Percentiles rank a stretch among this genome's conserved stretches.
These are phyloP conservation scores for Takashimella koratensis DNA, from an alignment of 1,284 basidiomycete species.

Conservation along the genomic window DNA sequence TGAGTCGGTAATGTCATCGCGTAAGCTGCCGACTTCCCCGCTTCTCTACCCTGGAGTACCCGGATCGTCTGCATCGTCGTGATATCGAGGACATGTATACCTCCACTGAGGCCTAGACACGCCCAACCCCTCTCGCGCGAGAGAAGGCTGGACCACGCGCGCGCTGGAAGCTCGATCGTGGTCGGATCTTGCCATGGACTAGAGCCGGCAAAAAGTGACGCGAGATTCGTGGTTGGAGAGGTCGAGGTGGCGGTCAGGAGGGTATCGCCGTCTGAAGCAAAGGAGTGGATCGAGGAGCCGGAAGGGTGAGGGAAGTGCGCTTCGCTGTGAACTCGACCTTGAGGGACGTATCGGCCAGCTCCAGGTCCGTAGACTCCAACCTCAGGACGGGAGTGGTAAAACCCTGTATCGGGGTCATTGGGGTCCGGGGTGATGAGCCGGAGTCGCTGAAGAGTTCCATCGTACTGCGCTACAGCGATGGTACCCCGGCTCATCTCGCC, in stretches of 20 bases:
- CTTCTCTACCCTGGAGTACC: background rate
- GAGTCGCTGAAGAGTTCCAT: conserved; percentile 37
- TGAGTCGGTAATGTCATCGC: conserved; percentile 18
- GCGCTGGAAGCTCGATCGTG: conserved; percentile 16
- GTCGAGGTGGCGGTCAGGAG: conserved; percentile 32
- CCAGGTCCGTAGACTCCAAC: no score
- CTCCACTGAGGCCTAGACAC: conserved; percentile 10
- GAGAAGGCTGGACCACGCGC: conserved; percentile 40
- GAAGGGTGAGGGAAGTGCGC: conserved; percentile 17
- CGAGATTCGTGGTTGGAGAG: conserved; percentile 10
- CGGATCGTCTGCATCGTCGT: background rate
- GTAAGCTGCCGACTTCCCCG: conserved; percentile 31
- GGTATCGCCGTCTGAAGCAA: conserved; percentile 7
- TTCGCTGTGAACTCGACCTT: background rate
- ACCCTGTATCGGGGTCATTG: no score
- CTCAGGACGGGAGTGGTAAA: no score
- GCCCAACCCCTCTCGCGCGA: background rate
- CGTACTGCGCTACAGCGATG: conserved; percentile 33
- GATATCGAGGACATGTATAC: conserved; percentile 1
- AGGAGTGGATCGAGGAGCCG: conserved; percentile 9
- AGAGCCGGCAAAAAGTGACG: conserved; percentile 24
- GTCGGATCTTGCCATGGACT: conserved; percentile 36
- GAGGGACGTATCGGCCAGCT: background rate
- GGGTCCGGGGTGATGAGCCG: conserved; percentile 10
- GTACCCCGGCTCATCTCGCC: conserved; percentile 16